A percentile compares a stretch with the other conserved stretches of the same genome.
phyloP scores from a whole-genome alignment of 148 eudicot genomes.

The Nepenthes gracilis region DNA sequence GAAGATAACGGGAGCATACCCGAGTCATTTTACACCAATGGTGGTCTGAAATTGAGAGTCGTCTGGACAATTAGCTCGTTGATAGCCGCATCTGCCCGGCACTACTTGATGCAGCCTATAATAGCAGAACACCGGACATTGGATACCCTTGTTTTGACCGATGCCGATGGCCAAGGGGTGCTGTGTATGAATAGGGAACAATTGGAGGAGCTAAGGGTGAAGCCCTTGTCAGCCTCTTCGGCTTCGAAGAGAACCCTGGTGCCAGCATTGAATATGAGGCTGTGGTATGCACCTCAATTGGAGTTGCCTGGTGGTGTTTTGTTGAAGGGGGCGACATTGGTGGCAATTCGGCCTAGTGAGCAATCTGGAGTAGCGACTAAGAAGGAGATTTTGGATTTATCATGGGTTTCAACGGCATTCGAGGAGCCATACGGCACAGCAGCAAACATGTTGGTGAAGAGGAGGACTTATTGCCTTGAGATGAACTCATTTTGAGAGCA shows the following conservation, averaged over 20 bases:
- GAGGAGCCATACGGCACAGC: constrained; percentile 78
- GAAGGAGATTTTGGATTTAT: constrained; percentile 43
- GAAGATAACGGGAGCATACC: constrained; percentile 80
- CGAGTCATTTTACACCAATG: constrained; percentile 71
- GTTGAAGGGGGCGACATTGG: constrained; percentile 78
- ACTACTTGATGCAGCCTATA: constrained; percentile 71
- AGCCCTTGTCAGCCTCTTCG: constrained; percentile 71
- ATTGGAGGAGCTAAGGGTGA: constrained; percentile 80
- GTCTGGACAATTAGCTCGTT: constrained; percentile 87
- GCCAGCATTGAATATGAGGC: constrained; percentile 76
- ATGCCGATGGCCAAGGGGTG: constrained; percentile 80
- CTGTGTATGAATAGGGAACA: constrained; percentile 78
- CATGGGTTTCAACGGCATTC: constrained; percentile 65
- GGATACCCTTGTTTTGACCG: constrained; percentile 55
- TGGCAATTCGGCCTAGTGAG: constrained; percentile 77
- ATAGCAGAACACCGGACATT: constrained; percentile 62
- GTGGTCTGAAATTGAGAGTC: constrained; percentile 68
- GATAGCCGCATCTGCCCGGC: constrained; percentile 92
- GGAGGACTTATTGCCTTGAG: constrained; percentile 83
- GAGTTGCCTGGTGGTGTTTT: constrained; percentile 69
- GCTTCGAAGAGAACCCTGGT: constrained; percentile 77
- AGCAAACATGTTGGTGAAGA: constrained; percentile 69
- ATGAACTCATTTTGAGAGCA: constrained; percentile 71
- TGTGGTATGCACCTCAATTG: constrained; percentile 76
- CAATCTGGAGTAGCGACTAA: constrained; percentile 32